Base-by-base conservation (phyloP, 2,329 filamentous ascomycete species). In the Epichloe uncinata region DNA sequence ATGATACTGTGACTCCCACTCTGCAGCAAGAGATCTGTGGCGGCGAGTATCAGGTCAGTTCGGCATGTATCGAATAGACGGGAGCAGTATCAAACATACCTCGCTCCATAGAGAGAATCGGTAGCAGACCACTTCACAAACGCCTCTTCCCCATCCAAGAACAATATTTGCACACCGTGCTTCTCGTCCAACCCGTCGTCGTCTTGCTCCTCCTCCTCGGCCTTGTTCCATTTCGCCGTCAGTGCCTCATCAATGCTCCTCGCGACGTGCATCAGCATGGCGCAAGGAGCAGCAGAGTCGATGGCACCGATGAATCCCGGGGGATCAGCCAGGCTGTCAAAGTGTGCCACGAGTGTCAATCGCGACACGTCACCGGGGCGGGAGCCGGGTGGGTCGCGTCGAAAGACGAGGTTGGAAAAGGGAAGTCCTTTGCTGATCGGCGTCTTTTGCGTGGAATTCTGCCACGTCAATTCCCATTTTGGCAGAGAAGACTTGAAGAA, bases 71-170 rank as follows among this genome's bases (percentile, higher is more conserved):
- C 15, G 11, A 26, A 20, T 36, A 5, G 33, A 46, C 35, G 16
- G 15, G 6, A 34, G 13, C 18, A 45, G 5, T 6, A 6, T 6
- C 18, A 44, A 44, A 52, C 72, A 40, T 71, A 85, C 82, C 88
- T 80, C 16, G 91, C 79, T 3, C 93, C 93, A 60, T 98, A 98
- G 4, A 96, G 69, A 5, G 87, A 94, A 65, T 98, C 93, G 0
- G 74, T 78, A 36, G 79, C 78, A 0, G 81, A 85, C 93, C 93
- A 98, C 1, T 66, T 66, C 20, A 79, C 69, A 66, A 95, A 98
- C 0, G 93, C 90, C 66, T 98, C 93, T 68, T 98, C 93, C 4
- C 93, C 93, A 61, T 98, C 93, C 7, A 98, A 69, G 50, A 98
- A 76, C 30, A 98, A 56, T 30, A 98, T 85, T 70, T 97, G 93